phyloP scores from a whole-genome alignment of 176 grass and related monocot species.

The Rhynchospora pubera region DNA sequence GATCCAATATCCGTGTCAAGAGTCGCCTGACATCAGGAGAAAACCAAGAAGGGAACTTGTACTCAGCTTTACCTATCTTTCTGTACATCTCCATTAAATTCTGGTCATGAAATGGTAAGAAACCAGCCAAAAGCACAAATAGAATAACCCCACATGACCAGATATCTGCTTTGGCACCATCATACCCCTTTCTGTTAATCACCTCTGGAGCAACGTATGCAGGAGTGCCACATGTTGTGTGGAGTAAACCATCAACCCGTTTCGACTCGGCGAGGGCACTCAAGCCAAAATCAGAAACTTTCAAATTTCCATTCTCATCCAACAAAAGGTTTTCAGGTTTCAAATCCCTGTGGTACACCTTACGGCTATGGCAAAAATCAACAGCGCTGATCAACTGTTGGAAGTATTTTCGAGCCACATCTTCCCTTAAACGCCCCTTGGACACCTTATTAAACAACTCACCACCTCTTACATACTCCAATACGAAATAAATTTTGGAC shows the following conservation, averaged over 20 bases:
- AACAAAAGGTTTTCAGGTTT: constrained; percentile 90
- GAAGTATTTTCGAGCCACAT: constrained; percentile 69
- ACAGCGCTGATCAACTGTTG: constrained; percentile 73
- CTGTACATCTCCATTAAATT: constrained; percentile 90
- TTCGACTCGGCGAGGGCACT: constrained; percentile 68
- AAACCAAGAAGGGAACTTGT: constrained; percentile 73
- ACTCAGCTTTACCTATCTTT: constrained; percentile 73
- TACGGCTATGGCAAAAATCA: constrained; percentile 81
- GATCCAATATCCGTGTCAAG: constrained; percentile 63
- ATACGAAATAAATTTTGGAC: constrained; percentile 85
- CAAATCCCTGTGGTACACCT: constrained; percentile 78
- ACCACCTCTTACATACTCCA: constrained; percentile 72
- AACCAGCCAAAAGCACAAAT: constrained; percentile 80
- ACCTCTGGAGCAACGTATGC: constrained; percentile 93
- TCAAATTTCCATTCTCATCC: constrained; percentile 61
- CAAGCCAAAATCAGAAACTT: constrained; percentile 86
- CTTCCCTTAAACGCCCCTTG: constrained; percentile 75
- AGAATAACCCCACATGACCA: constrained; percentile 91
- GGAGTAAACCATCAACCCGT: constrained; percentile 68
- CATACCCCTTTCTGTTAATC: constrained; percentile 71
- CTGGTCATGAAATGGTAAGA: constrained; percentile 75
- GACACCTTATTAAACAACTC: constrained; percentile 79
- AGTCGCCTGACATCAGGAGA: constrained; percentile 46
- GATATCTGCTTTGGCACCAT: constrained; percentile 87
- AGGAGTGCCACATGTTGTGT: constrained; percentile 85